Conservation (phyloP, 129 eudicot species). For the Chrysanthemum seticuspe region DNA sequence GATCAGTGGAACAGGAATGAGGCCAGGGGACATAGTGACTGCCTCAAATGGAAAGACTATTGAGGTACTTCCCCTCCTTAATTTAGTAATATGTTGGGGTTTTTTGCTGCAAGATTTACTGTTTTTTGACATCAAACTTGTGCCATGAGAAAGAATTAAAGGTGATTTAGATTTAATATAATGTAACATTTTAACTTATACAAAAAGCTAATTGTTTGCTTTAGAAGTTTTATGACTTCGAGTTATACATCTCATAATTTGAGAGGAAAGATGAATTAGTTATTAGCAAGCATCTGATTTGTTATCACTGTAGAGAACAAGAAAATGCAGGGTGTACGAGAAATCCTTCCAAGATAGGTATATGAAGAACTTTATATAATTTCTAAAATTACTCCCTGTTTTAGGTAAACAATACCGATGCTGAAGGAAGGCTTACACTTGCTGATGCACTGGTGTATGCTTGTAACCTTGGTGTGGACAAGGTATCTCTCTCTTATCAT, state of each 20-base stretch:
- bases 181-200: too few relatives aligned
- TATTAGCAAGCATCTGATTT: too few relatives aligned
- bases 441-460: slow-evolving; percentile 99
- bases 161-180: too few relatives aligned
- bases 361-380: not conserved
- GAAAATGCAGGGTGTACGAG: not conserved
- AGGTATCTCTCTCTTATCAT: slow-evolving; percentile 46
- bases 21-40: slow-evolving; percentile 94
- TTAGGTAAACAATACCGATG: slow-evolving; percentile 98
- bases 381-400: slow-evolving; percentile 5
- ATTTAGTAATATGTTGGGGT: too few relatives aligned
- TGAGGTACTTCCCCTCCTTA: slow-evolving; percentile 47
- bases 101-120: not conserved
- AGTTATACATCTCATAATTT: too few relatives aligned
- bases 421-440: slow-evolving; percentile 99
- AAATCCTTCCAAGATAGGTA: not conserved
- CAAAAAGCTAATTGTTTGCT: too few relatives aligned
- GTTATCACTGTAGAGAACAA: too few relatives aligned
- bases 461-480: slow-evolving; percentile 95
- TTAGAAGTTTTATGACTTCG: too few relatives aligned
- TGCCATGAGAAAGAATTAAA: too few relatives aligned
- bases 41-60: slow-evolving; percentile 99
- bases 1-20: slow-evolving; percentile 99
- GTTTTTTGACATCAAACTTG: too few relatives aligned
- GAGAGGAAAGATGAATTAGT: too few relatives aligned